phyloP scores from a whole-genome alignment of 2,329 filamentous ascomycete species.

The Scedosporium aurantiacum region DNA sequence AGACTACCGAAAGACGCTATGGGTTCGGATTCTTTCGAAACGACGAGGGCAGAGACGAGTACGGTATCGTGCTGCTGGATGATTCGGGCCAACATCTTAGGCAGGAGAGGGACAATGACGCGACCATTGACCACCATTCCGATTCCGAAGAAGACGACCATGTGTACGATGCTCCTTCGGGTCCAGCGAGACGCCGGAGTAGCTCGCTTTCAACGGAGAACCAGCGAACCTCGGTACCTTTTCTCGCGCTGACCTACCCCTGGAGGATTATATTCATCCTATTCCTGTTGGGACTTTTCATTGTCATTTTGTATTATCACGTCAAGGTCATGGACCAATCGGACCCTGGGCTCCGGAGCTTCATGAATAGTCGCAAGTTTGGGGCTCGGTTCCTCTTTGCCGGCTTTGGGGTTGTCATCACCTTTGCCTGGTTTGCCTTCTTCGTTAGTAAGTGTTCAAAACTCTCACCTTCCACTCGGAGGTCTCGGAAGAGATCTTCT shows the following conservation, averaged over 20 bases:
- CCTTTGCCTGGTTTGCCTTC: constrained; percentile 29
- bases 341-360: constrained; percentile 16
- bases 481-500: background rate
- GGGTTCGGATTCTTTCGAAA: constrained; percentile 19
- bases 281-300: constrained; percentile 21
- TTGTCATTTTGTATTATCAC: constrained; percentile 29
- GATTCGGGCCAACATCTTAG: constrained; percentile 14
- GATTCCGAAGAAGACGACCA: constrained; percentile 7
- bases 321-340: constrained; percentile 11
- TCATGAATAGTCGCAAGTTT: constrained; percentile 28
- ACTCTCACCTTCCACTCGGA: constrained; percentile 1
- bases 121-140: background rate
- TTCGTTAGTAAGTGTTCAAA: constrained; percentile 22
- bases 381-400: constrained; percentile 32
- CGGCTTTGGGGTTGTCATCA: constrained; percentile 26
- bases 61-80: constrained; percentile 20
- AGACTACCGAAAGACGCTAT: constrained; percentile 13
- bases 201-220: background rate
- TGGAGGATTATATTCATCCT: constrained; percentile 22
- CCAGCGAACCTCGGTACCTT: constrained; percentile 16
- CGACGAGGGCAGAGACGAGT: constrained; percentile 15
- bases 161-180: constrained; percentile 1
- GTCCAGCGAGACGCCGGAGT: background rate
- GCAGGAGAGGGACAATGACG: constrained; percentile 2
- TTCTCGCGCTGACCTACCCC: constrained; percentile 22